These are phyloP conservation scores for Diatrype stigma DNA, from an alignment of 2,329 filamentous ascomycete species.

Conservation along the genomic window DNA sequence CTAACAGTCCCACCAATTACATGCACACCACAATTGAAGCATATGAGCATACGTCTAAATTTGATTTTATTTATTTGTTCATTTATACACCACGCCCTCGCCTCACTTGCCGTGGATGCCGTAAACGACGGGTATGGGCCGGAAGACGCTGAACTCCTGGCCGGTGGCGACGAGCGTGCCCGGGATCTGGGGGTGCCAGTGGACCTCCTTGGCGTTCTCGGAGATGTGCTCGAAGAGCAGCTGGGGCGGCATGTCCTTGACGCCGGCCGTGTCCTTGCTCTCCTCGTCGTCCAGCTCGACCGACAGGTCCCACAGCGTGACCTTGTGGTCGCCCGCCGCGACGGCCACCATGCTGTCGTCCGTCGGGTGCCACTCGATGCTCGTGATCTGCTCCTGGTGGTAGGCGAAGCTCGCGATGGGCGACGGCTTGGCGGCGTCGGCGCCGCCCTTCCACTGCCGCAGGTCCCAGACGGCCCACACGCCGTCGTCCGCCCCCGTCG, in stretches of 20 bases:
- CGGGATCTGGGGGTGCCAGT: conserved; percentile 97
- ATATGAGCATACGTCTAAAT: neutral
- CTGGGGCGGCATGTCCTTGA: conserved; percentile 89
- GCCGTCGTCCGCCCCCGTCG: conserved; percentile 89
- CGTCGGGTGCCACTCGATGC: conserved; percentile 94
- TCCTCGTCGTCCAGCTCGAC: conserved; percentile 98
- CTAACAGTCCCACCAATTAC: no score
- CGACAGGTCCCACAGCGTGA: conserved; percentile 94
- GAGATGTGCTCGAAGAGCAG: conserved; percentile 96
- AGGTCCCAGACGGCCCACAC: conserved; percentile 96
- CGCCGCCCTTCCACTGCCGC: conserved; percentile 80
- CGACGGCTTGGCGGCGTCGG: conserved; percentile 51
- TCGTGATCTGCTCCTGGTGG: conserved; percentile 95
- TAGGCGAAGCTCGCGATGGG: conserved; percentile 93
- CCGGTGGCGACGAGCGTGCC: conserved; percentile 87
- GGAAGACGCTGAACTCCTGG: conserved; percentile 80
- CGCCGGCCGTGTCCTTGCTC: conserved; percentile 80
- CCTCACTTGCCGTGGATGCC: conserved; percentile 28
- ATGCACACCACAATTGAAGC: neutral
- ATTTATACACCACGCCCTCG: neutral
- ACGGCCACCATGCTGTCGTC: conserved; percentile 95
- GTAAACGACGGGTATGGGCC: conserved; percentile 73
- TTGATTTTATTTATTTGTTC: neutral
- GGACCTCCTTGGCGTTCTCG: conserved; percentile 88
- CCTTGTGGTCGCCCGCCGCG: conserved; percentile 86